phyloP scores from a whole-genome alignment of 1,139 yeast species.

The Candida albicans region DNA sequence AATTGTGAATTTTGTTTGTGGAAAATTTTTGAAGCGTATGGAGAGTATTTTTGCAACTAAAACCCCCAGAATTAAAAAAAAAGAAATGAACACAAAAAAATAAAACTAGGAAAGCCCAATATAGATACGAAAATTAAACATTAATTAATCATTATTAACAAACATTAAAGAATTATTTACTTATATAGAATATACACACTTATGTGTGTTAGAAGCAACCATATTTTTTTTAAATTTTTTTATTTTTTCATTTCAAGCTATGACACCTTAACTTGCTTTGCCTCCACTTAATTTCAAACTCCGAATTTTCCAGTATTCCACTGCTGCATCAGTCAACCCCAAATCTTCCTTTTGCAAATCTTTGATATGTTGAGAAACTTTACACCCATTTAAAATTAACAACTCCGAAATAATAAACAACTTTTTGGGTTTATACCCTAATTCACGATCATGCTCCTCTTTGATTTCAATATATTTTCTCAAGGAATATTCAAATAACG shows the following conservation, averaged over 20 bases:
- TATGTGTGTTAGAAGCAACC: too few species aligned
- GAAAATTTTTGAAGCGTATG: too few species aligned
- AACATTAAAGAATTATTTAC: too few species aligned
- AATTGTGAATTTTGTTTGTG: too few species aligned
- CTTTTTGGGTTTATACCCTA: conserved; percentile 16
- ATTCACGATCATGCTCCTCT: conserved; percentile 13
- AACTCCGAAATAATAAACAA: conserved; percentile 75
- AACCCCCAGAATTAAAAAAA: too few species aligned
- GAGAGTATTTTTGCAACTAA: too few species aligned
- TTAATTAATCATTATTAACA: too few species aligned
- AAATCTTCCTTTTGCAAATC: conserved; percentile 29
- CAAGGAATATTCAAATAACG: conserved; percentile 62
- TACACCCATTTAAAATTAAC: conserved; percentile 64
- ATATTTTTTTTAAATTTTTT: too few species aligned
- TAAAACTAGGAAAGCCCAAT: too few species aligned
- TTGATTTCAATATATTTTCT: conserved; percentile 44
- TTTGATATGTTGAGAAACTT: conserved; percentile 16
- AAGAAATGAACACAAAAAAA: too few species aligned
- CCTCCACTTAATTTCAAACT: conserved; percentile 29
- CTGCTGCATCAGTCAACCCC: conserved; percentile 44
- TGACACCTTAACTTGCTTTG: neutral
- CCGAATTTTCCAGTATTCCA: conserved; percentile 51
- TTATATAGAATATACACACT: too few species aligned
- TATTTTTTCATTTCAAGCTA: neutral
- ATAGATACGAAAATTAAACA: too few species aligned